Conservation (phyloP, 768 basidiomycete species). For the Lentinula boryana region DNA sequence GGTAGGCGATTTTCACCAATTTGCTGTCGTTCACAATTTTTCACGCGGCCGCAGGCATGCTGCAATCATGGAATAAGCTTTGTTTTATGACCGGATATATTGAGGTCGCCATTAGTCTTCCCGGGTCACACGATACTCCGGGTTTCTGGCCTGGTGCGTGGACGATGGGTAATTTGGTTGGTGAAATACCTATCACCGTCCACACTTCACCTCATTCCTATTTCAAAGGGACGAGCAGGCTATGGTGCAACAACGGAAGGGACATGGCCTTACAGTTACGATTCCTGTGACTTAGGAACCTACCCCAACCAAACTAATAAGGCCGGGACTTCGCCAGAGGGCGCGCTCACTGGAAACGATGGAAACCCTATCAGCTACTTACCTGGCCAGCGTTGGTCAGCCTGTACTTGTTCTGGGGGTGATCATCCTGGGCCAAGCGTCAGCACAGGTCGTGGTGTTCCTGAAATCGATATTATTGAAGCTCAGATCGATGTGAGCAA, state of each 20-base stretch:
- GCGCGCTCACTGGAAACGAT: slow-evolving; percentile 40
- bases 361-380: slow-evolving; percentile 65
- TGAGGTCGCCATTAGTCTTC: slow-evolving; percentile 75
- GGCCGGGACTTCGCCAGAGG: slow-evolving; percentile 52
- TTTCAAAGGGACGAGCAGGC: slow-evolving; percentile 65
- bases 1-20: slow-evolving; percentile 57
- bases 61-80: slow-evolving; percentile 90
- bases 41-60: slow-evolving; percentile 43
- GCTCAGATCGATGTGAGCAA: slow-evolving; percentile 57
- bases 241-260: slow-evolving; percentile 90
- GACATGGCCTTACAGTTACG: slow-evolving; percentile 82
- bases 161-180: slow-evolving; percentile 72
- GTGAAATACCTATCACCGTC: slow-evolving; percentile 10
- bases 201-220: slow-evolving; percentile 2
- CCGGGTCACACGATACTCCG: slow-evolving; percentile 51
- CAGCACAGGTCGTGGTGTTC: slow-evolving; percentile 67
- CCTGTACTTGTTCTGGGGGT: slow-evolving; percentile 81
- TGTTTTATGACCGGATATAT: slow-evolving; percentile 93
- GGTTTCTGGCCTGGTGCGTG: slow-evolving; percentile 88
- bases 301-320: slow-evolving; percentile 71
- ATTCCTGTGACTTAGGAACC: slow-evolving; percentile 81
- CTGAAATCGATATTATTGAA: slow-evolving; percentile 93
- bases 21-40: slow-evolving; percentile 24
- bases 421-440: slow-evolving; percentile 85
- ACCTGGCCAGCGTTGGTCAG: slow-evolving; percentile 80